Evolutionary conservation across 23 red algal species (phyloP).

Genomic region (Gracilaria gracilis): DNA sequence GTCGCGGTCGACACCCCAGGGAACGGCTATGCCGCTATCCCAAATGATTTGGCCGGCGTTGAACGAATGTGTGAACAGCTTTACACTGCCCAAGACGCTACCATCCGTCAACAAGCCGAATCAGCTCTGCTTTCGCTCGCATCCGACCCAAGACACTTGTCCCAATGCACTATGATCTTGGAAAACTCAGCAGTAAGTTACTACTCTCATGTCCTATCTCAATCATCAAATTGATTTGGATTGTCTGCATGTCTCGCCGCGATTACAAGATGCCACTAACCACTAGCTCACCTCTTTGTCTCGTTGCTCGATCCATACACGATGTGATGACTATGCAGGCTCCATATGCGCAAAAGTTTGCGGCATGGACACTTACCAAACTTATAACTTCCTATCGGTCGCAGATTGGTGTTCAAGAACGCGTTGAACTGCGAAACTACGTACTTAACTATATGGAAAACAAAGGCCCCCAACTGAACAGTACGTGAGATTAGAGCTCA

Average conservation of each 20-base stretch:
- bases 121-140: conserved; percentile 69
- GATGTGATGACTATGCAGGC: conserved; percentile 25
- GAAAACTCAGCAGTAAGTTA: conserved; percentile 76
- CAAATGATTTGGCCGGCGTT: conserved; percentile 69
- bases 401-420: conserved; percentile 60
- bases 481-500: conserved; percentile 81
- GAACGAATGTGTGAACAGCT: conserved; percentile 83
- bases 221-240: too few relatives aligned
- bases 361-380: conserved; percentile 74
- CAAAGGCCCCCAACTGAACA: conserved; percentile 63
- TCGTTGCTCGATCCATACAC: neutral
- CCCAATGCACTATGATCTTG: conserved; percentile 81
- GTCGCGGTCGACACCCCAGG: conserved; percentile 36
- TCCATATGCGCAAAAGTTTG: conserved; percentile 79
- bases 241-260: neutral
- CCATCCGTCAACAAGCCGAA: conserved; percentile 72
- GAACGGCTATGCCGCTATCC: conserved; percentile 61
- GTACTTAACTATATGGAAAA: conserved; percentile 76
- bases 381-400: conserved; percentile 74
- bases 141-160: conserved; percentile 45
- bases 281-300: neutral
- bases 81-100: conserved; percentile 76
- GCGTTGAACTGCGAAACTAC: conserved; percentile 85
- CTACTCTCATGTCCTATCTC: neutral
- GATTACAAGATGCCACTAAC: neutral